Conservation (phyloP, 805 yeast species). For the Scheffersomyces spartinae region DNA sequence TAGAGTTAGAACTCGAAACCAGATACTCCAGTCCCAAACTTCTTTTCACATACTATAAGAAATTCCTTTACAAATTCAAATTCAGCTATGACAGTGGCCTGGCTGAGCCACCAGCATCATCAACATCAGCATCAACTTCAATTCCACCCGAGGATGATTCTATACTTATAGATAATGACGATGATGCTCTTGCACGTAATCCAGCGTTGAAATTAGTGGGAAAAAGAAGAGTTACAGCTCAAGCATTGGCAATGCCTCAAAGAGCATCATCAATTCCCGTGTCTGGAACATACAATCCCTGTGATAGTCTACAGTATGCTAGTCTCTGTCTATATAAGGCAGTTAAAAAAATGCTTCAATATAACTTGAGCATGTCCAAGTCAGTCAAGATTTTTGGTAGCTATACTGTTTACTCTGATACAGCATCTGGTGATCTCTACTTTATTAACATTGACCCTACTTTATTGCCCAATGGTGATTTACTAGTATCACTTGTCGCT, state of each 20-base stretch:
- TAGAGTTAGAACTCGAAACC: constrained; percentile 27
- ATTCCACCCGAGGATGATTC: not conserved
- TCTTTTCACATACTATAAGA: constrained; percentile 30
- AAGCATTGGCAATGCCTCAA: not conserved
- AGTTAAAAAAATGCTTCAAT: constrained; percentile 24
- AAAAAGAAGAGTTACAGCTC: not conserved
- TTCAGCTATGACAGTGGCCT: constrained; percentile 16
- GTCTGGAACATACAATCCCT: constrained; percentile 3
- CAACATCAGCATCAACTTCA: constrained; percentile 2
- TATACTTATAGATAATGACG: too few relatives aligned
- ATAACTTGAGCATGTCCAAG: constrained; percentile 16
- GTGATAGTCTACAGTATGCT: constrained; percentile 19
- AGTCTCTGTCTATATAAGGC: constrained; percentile 28
- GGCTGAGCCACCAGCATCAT: constrained; percentile 18
- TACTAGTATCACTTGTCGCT: constrained; percentile 22
- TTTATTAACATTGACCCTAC: constrained; percentile 25
- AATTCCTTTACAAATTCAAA: constrained; percentile 23
- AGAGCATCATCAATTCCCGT: not conserved
- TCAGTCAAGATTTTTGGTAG: constrained; percentile 25
- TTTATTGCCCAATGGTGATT: constrained; percentile 25
- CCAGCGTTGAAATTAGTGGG: too few relatives aligned
- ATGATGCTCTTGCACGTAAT: too few relatives aligned
- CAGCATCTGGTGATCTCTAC: constrained; percentile 4
- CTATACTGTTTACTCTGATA: constrained; percentile 13
- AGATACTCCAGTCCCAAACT: constrained; percentile 24